phyloP scores from a whole-genome alignment of 2,329 filamentous ascomycete genomes.

The Claviceps cyperi region DNA sequence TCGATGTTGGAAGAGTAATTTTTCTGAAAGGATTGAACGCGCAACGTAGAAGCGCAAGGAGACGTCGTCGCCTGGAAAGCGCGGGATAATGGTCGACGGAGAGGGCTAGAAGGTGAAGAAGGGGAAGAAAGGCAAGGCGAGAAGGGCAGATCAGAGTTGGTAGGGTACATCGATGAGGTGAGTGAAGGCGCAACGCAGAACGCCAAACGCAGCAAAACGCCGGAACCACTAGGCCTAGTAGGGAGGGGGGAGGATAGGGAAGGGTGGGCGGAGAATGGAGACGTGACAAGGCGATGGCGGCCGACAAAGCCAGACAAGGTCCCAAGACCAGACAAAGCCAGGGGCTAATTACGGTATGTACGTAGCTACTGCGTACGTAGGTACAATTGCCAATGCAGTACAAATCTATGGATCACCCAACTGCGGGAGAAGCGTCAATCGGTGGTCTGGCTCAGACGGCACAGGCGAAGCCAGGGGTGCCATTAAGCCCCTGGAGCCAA shows the following conservation, averaged over 20 bases:
- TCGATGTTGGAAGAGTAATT: slow-evolving; percentile 3
- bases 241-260: slow-evolving; percentile 14
- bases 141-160: slow-evolving; percentile 9
- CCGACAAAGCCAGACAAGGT: slow-evolving; percentile 3
- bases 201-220: neutral
- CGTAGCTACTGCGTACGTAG: too few relatives aligned
- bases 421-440: too few relatives aligned
- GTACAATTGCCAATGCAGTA: too few relatives aligned
- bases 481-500: neutral
- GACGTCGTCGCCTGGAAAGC: slow-evolving; percentile 19
- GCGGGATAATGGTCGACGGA: slow-evolving; percentile 16
- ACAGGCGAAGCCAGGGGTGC: neutral
- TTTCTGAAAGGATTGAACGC: slow-evolving; percentile 7
- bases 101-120: slow-evolving; percentile 14
- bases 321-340: too few relatives aligned
- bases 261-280: slow-evolving; percentile 14
- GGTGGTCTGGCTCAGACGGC: too few relatives aligned
- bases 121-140: slow-evolving; percentile 12
- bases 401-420: too few relatives aligned
- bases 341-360: too few relatives aligned
- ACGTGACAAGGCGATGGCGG: slow-evolving; percentile 17
- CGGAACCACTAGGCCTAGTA: slow-evolving; percentile 8
- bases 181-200: slow-evolving; percentile 6
- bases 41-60: slow-evolving; percentile 12
- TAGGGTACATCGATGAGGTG: slow-evolving; percentile 12